Conservation (phyloP, 2,329 filamentous ascomycete species). For the Bipolaris oryzae region DNA sequence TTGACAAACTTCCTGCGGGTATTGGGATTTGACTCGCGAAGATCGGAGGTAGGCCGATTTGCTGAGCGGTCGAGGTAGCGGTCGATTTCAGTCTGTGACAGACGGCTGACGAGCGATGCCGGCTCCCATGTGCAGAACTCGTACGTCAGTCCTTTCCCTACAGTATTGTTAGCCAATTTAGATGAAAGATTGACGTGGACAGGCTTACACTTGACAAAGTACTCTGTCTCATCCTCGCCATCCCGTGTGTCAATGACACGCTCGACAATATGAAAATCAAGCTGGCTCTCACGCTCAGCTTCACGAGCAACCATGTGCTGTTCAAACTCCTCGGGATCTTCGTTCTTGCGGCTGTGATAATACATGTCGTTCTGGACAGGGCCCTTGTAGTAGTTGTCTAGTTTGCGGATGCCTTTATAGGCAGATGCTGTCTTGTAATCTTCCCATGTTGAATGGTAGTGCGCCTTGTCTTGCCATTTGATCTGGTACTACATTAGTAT, state of each 20-base stretch:
- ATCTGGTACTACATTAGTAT: slow-evolving; percentile 60
- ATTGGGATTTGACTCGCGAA: slow-evolving; percentile 73
- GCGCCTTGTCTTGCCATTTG: slow-evolving; percentile 96
- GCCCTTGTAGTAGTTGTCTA: slow-evolving; percentile 95
- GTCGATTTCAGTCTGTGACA: slow-evolving; percentile 89
- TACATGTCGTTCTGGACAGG: slow-evolving; percentile 79
- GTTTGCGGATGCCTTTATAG: slow-evolving; percentile 82
- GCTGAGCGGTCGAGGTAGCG: slow-evolving; percentile 84
- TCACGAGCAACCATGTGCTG: slow-evolving; percentile 96
- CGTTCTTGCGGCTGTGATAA: slow-evolving; percentile 60
- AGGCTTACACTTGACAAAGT: slow-evolving; percentile 83
- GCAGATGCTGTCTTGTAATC: slow-evolving; percentile 73
- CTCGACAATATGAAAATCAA: slow-evolving; percentile 91
- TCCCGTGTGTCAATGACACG: slow-evolving; percentile 85
- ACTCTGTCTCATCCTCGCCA: slow-evolving; percentile 81
- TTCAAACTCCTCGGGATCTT: slow-evolving; percentile 82
- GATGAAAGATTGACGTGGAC: slow-evolving; percentile 9
- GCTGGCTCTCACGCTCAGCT: slow-evolving; percentile 82
- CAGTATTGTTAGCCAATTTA: slow-evolving; percentile 28
- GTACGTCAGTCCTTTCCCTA: slow-evolving; percentile 84
- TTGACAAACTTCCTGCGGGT: slow-evolving; percentile 62
- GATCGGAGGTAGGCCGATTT: slow-evolving; percentile 80
- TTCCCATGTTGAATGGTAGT: slow-evolving; percentile 97
- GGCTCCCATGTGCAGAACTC: slow-evolving; percentile 94
- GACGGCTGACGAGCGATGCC: slow-evolving; percentile 73